Percentiles rank a stretch among this genome's conserved stretches.
These are phyloP conservation scores for Bothriochloa decipiens DNA, from an alignment of 176 grass and related monocot genomes.

Conservation along the genomic window DNA sequence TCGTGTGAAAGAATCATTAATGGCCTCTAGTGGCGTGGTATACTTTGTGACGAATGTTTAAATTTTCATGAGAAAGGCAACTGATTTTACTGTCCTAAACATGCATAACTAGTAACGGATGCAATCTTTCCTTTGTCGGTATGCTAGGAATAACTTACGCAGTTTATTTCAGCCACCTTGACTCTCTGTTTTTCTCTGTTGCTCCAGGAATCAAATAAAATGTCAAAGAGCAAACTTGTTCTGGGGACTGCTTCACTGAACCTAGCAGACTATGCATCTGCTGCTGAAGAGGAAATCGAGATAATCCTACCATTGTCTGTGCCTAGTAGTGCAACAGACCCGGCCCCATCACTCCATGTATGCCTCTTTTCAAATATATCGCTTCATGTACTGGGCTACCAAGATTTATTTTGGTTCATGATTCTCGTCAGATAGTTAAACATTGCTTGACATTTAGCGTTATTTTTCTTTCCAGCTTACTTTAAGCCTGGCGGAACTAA, in stretches of 20 bases:
- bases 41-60: conserved; percentile 2
- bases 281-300: conserved; percentile 63
- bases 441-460: conserved; percentile 25
- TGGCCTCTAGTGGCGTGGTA: neutral
- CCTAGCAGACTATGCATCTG: conserved; percentile 67
- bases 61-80: neutral
- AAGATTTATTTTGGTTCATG: conserved; percentile 30
- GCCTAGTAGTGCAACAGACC: conserved; percentile 50
- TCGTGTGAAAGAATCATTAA: neutral
- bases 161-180: conserved; percentile 31
- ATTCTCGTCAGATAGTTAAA: conserved; percentile 43
- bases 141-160: conserved; percentile 21
- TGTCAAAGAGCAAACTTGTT: conserved; percentile 69
- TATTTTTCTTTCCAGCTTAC: conserved; percentile 55
- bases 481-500: conserved; percentile 57
- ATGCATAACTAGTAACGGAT: neutral
- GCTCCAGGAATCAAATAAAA: conserved; percentile 59
- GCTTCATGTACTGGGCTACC: neutral
- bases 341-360: conserved; percentile 78
- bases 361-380: conserved; percentile 38
- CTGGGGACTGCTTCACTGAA: conserved; percentile 74
- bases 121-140: neutral
- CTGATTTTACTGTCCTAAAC: neutral
- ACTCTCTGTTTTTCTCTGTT: neutral
- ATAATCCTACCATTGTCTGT: conserved; percentile 69